Base-by-base conservation (phyloP, 148 eudicot species). In the Rhododendron mucronatum region DNA sequence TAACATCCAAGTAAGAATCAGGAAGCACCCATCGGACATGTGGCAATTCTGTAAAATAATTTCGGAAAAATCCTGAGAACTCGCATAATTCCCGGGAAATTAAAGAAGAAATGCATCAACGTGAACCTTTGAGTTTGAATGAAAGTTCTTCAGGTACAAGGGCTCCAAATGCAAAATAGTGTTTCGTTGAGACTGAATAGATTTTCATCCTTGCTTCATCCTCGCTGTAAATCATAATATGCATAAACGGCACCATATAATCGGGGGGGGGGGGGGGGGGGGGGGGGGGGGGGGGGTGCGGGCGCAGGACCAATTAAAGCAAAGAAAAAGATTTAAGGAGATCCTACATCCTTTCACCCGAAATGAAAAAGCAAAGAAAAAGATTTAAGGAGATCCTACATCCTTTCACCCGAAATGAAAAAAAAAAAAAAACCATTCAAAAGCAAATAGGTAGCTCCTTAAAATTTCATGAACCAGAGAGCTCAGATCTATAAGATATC, bases 11-110 rank as follows among this genome's bases (percentile, higher is more conserved):
- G 87, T 94, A 94, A 26, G 97, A 94, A 87, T 94, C 97, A 53
- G 97, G 97, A 69, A 94, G 94, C 90, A 94, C 97, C 95, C 97
- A 93, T 14, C 91, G 91, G 69, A 94, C 97, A 33, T 86, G 79
- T 7, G 91, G 92, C 74, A 91, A 71, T 30, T 93, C 97, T 94
- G 90, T 81, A 86, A 5, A 18, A 50, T 30, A 83, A 41, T 15
- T 15, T 10, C 5, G 37, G 50, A 73, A 18, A 26, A 5, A 59
- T 20, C 23, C 61, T 59, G 1, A 59, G 7, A 18, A 59, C n/a
- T 20, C 5, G 20, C 50, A 76, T 14, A 71, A 14, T 7, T 4
- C 37, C 18, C 13, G 35, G 55, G 51, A 28, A 61, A 67, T 3
- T 50, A 1, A 41, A 69, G 11, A 10, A 9, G 26, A 76, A 73